Percentiles rank a stretch among this genome's conserved stretches.
These are phyloP conservation scores for Bruguiera hainesii DNA, from an alignment of 441 rosid species.

Conservation along the genomic window DNA sequence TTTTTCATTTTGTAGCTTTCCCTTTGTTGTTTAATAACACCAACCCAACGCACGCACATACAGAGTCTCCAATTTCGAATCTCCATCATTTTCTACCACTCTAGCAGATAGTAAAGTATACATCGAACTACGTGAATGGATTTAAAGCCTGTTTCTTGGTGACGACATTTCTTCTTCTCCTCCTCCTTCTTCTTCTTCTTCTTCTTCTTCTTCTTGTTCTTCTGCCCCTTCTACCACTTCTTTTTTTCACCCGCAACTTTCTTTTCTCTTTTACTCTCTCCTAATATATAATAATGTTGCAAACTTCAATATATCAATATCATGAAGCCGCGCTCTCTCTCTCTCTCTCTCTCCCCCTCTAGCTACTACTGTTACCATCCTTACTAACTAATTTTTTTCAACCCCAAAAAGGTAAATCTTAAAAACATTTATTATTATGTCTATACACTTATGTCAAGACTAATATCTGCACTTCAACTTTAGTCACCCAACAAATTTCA, in stretches of 20 bases:
- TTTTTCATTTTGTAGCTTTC: slow-evolving; percentile 38
- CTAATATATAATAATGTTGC: slow-evolving; percentile 22
- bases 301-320: slow-evolving; percentile 35
- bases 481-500: too few relatives aligned
- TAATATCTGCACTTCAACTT: too few relatives aligned
- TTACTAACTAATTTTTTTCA: slow-evolving; percentile 22
- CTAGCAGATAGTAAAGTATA: slow-evolving; percentile 30
- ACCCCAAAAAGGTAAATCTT: too few relatives aligned
- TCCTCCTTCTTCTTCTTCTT: slow-evolving; percentile 25
- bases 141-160: slow-evolving; percentile 36
- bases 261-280: slow-evolving; percentile 11
- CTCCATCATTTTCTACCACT: slow-evolving; percentile 40
- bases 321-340: slow-evolving; percentile 24
- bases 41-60: slow-evolving; percentile 20
- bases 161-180: slow-evolving; percentile 44
- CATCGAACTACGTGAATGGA: slow-evolving; percentile 49
- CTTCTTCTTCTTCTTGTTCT: slow-evolving; percentile 5
- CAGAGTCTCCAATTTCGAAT: slow-evolving; percentile 36
- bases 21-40: slow-evolving; percentile 37
- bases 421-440: too few relatives aligned
- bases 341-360: slow-evolving; percentile 13
- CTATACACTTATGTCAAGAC: too few relatives aligned
- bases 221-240: slow-evolving; percentile 8
- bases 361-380: slow-evolving; percentile 9
- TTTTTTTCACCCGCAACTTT: slow-evolving; percentile 13